Base-by-base conservation (phyloP, 2,329 filamentous ascomycete species). In the Talaromyces islandicus region DNA sequence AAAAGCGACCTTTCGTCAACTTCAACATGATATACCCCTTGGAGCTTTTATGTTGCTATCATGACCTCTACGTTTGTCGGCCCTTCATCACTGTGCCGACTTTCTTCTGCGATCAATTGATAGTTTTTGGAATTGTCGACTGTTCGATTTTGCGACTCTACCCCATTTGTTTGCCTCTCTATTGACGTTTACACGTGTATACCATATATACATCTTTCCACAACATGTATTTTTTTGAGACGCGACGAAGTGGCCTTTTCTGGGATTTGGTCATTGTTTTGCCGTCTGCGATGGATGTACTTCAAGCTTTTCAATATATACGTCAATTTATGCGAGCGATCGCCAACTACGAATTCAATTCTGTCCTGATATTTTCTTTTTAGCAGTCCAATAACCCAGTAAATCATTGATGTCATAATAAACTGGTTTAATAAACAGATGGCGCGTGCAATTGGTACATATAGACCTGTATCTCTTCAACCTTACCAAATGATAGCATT, bases 1-100 rank as follows among this genome's bases (percentile, higher is more conserved):
- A 4, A 19, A 46, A 46, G n/a, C 9, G 9, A 11, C 14, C 43
- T 46, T 46, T 46, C 43, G 43, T 53, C 51, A 32, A 52, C 25
- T 52, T 52, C 48, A 43, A 55, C 53, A 61, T 52, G 51, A 56
- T 62, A 62, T 62, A 52, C 48, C 48, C 48, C 48, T n/a, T 52
- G 7, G 14, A 52, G 48, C 48, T 24, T 52, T 35, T 52, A 25
- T 52, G 7, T 27, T 52, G 27, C 48, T 50, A 17, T 52, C 24
- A 7, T 7, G 17, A 25, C 12, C 4, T n/a, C 5, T 50, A 52
- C 48, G 24, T 52, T 52, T 52, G 25, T 52, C 17, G 48, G 48
- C 43, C 43, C 19, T 50, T 52, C 7, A 29, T 30, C 48, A 52
- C 19, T 14, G 14, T 29, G 54, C 48, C 48, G 25, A 52, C 14